These are phyloP conservation scores for Herpotrichia juniperi DNA, from an alignment of 2,329 filamentous ascomycete species.

Conservation along the genomic window DNA sequence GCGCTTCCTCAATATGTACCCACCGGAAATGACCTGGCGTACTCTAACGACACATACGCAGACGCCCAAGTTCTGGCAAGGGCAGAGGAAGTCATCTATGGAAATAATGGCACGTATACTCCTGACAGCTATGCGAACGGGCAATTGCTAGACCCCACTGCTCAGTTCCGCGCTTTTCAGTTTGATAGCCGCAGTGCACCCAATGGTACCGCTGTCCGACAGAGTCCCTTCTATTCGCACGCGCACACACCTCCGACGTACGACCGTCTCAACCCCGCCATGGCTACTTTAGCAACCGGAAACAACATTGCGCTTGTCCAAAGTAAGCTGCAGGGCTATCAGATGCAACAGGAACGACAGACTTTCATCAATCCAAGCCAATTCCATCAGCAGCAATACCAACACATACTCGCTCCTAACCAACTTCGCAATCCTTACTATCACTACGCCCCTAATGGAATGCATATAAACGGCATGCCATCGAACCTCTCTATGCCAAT, in stretches of 20 bases:
- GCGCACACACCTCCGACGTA: slow-evolving; percentile 52
- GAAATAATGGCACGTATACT: slow-evolving; percentile 37
- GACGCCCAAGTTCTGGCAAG: slow-evolving; percentile 29
- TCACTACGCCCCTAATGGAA: slow-evolving; percentile 44
- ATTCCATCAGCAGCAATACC: slow-evolving; percentile 38
- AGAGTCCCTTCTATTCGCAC: slow-evolving; percentile 55
- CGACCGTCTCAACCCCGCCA: slow-evolving; percentile 52
- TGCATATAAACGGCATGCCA: slow-evolving; percentile 41
- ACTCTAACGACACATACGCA: slow-evolving; percentile 28
- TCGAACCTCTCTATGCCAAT: slow-evolving; percentile 42
- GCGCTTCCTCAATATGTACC: slow-evolving; percentile 30
- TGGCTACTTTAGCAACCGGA: slow-evolving; percentile 47
- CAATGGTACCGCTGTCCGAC: slow-evolving; percentile 49
- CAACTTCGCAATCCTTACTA: slow-evolving; percentile 45
- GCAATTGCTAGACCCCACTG: slow-evolving; percentile 38
- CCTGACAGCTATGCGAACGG: slow-evolving; percentile 42
- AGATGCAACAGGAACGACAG: slow-evolving; percentile 48
- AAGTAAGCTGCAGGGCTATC: slow-evolving; percentile 55
- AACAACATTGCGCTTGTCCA: slow-evolving; percentile 55
- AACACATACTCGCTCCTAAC: slow-evolving; percentile 42
- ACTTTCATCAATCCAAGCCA: slow-evolving; percentile 39
- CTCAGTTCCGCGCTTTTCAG: slow-evolving; percentile 48
- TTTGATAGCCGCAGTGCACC: slow-evolving; percentile 54
- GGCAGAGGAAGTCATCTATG: slow-evolving; percentile 24
- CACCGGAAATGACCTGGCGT: slow-evolving; percentile 25